These are phyloP conservation scores for Verticillium alfalfae DNA, from an alignment of 2,329 filamentous ascomycete genomes.

Conservation along the genomic window DNA sequence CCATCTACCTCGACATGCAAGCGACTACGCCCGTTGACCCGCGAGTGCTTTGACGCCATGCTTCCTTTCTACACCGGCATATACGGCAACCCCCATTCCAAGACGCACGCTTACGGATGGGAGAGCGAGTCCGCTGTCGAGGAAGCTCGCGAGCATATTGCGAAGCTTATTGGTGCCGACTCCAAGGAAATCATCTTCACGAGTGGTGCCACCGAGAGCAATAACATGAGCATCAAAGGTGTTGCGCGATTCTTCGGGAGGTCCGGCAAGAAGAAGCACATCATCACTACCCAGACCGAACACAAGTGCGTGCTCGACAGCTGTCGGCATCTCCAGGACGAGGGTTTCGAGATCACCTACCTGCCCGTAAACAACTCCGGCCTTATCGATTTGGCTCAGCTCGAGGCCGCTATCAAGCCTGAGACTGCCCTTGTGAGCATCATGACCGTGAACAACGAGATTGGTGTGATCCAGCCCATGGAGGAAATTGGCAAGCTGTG, in stretches of 20 bases:
- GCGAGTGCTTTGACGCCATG: constrained; percentile 94
- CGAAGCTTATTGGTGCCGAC: constrained; percentile 84
- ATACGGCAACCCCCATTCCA: constrained; percentile 95
- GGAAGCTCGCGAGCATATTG: constrained; percentile 76
- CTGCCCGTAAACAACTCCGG: constrained; percentile 84
- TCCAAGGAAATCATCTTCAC: constrained; percentile 99
- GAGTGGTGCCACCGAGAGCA: constrained; percentile 95
- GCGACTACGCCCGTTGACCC: constrained; percentile 94
- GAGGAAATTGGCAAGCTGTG: constrained; percentile 92
- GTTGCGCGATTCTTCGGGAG: constrained; percentile 93
- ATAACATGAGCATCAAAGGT: constrained; percentile 99
- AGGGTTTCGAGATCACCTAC: constrained; percentile 96
- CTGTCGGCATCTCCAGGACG: constrained; percentile 92
- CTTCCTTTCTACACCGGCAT: constrained; percentile 88
- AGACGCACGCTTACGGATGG: constrained; percentile 98
- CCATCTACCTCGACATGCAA: constrained; percentile 98
- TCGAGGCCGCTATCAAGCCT: constrained; percentile 83
- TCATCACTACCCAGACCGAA: constrained; percentile 95
- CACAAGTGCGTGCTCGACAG: constrained; percentile 99
- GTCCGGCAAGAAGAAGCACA: constrained; percentile 94
- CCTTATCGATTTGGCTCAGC: constrained; percentile 75
- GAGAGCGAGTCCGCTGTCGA: constrained; percentile 94
- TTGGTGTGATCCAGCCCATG: constrained; percentile 96
- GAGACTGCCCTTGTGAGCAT: constrained; percentile 92
- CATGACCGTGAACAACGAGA: constrained; percentile 99